Conservation (phyloP, 2,329 filamentous ascomycete species). For the Aspergillus quadrilineatus region DNA sequence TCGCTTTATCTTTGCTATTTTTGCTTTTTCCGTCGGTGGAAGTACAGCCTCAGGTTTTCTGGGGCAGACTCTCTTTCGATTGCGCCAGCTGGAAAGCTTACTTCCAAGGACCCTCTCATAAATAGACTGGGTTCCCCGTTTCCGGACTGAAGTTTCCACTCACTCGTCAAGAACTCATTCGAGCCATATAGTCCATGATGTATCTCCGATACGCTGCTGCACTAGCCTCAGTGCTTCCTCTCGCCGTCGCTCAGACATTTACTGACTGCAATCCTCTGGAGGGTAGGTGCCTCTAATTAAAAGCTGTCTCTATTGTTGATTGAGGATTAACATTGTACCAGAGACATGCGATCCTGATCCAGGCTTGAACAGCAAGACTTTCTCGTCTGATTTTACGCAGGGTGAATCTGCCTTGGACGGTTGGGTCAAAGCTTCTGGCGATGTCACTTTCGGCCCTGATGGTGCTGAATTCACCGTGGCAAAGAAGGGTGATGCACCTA, state of each 20-base stretch:
- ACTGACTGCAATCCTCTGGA: slow-evolving; percentile 70
- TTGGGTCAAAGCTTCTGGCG: slow-evolving; percentile 68
- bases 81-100: slow-evolving; percentile 8
- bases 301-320: slow-evolving; percentile 14
- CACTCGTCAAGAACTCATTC: neutral
- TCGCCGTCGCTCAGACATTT: slow-evolving; percentile 64
- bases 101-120: slow-evolving; percentile 8
- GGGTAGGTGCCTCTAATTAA: slow-evolving; percentile 18
- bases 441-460: slow-evolving; percentile 62
- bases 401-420: slow-evolving; percentile 54
- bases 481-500: slow-evolving; percentile 76
- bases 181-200: slow-evolving; percentile 24
- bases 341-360: slow-evolving; percentile 65
- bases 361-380: slow-evolving; percentile 58
- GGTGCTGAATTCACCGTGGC: slow-evolving; percentile 80
- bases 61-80: slow-evolving; percentile 4
- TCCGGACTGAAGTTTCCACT: neutral
- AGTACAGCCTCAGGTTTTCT: slow-evolving; percentile 5
- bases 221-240: slow-evolving; percentile 32
- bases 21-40: slow-evolving; percentile 7
- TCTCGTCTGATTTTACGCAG: slow-evolving; percentile 43
- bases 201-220: slow-evolving; percentile 33
- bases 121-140: slow-evolving; percentile 4
- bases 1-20: slow-evolving; percentile 4
- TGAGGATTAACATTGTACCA: slow-evolving; percentile 29